phyloP scores from a whole-genome alignment of 257 asterid species.

The Eucommia ulmoides region DNA sequence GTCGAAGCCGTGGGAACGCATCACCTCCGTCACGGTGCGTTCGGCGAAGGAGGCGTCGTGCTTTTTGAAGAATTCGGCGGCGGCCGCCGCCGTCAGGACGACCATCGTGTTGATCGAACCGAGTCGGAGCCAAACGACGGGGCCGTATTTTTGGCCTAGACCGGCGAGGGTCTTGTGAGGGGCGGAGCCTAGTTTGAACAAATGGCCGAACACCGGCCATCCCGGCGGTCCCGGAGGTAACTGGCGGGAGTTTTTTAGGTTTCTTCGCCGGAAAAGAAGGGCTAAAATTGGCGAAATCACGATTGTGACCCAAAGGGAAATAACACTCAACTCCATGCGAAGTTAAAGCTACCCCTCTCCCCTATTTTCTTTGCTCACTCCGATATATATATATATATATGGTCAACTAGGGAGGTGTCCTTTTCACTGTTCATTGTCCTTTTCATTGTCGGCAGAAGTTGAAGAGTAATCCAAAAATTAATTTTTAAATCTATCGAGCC shows the following conservation, averaged over 20 bases:
- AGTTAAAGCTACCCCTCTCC: too few species aligned
- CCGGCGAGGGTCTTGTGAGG: conserved; percentile 28
- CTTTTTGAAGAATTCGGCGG: conserved; percentile 35
- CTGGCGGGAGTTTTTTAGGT: neutral
- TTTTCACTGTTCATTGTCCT: too few species aligned
- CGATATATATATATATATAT: too few species aligned
- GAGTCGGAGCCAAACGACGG: conserved; percentile 35
- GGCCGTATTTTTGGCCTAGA: conserved; percentile 23
- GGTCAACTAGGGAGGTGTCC: too few species aligned
- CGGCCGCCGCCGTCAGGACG: conserved; percentile 22
- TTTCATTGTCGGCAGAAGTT: too few species aligned
- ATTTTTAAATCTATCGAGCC: too few species aligned
- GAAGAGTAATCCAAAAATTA: too few species aligned
- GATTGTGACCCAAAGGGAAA: too few species aligned
- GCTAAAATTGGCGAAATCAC: too few species aligned
- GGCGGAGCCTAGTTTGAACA: conserved; percentile 31
- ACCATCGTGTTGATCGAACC: conserved; percentile 41
- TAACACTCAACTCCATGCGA: too few species aligned
- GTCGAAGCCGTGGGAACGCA: conserved; percentile 23
- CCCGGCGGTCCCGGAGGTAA: conserved; percentile 44
- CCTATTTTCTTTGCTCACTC: too few species aligned
- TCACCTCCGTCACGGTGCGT: conserved; percentile 26
- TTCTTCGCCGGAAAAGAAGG: too few species aligned
- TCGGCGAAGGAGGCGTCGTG: conserved; percentile 33
- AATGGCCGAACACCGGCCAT: conserved; percentile 42